Base-by-base conservation (phyloP, 495 filamentous ascomycete genomes). In the Penicillium taxi region DNA sequence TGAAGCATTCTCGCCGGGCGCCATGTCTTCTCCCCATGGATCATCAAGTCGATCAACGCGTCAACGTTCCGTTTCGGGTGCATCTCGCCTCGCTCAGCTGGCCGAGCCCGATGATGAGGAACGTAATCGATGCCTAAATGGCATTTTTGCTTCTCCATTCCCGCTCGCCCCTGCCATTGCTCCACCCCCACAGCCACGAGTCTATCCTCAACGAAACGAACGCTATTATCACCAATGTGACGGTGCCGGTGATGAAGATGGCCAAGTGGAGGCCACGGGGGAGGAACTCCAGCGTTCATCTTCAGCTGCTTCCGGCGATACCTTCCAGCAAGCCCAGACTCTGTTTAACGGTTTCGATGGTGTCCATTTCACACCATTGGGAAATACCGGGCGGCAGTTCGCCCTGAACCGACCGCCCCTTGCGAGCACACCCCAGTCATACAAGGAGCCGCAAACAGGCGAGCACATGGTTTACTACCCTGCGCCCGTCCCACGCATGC, bases 261-360 rank as follows among this genome's bases (percentile, higher is more conserved):
- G 5, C 7, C 9, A 11, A 5, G 11, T 24, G n/a, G 13, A 20
- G 2, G 34, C 27, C 9, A 15, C 15, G n/a, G 19, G 6, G 9
- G 35, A 57, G 5, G 52, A 53, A 31, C 48, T 63, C 5, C 48
- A 59, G 33, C 55, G 68, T 17, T 58, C 69, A 13, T 38, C 55
- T 13, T 63, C 70, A 3, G 68, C 79, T 13, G 79, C 72, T 2
- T 88, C 86, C 6, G 69, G 56, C 13, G 79, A 80, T 44, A 88
- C 82, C 14, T 80, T 69, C 42, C 78, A 81, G 13, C 77, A 89
- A 53, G 78, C 78, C 1, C 65, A 72, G 12, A 62, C 64, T 22
- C 70, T 91, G 15, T 98, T 96, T 66, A 75, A 72, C 7, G 86
- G 94, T 55, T 98, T 98, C 51, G 91, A 96, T 64, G 91, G 91